Base-by-base conservation (phyloP, 1,284 basidiomycete genomes). In the Hemileia vastatrix region DNA sequence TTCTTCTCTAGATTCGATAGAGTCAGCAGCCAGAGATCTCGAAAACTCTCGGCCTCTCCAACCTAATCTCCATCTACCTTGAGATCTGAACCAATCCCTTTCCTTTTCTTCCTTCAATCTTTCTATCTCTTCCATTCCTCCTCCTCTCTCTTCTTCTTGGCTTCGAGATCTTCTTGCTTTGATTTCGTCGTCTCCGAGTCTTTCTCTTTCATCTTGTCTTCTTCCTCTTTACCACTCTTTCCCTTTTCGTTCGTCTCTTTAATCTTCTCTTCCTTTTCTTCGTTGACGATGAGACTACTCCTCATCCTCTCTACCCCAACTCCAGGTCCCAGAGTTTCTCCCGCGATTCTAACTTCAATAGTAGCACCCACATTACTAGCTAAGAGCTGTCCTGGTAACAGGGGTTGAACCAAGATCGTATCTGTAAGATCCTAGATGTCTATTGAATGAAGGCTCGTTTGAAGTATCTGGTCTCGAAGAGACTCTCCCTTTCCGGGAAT, bases 41-140 rank as follows among this genome's bases (percentile, higher is more conserved):
- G 70, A 68, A 45, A 71, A 69, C 62, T 75, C 72, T 33, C 66
- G 62, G 11, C 72, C 73, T 4, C 72, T 60, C 72, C 73, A 74
- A 18, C 73, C 73, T 3, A 74, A 60, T 53, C 65, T 70, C 71
- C 71, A 72, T 18, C 64, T 40, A 40, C 36, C 36, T 40, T 40
- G 8, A 15, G 36, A 40, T 40, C 36, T 40, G 15, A 40, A 40
- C 36, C 36, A 40, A 50, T 24, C 23, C n/a, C 23, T 50, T 32
- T 50, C 48, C 13, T 24, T 32, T 15, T 32, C 23, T 24, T 24
- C 23, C n/a, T 50, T 50, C 48, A 24, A 24, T n/a, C n/a, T n/a
- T n/a, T n/a, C n/a, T n/a, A n/a, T n/a, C n/a, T n/a, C n/a, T n/a
- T n/a, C n/a, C n/a, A n/a, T n/a, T n/a, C n/a, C n/a, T n/a, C n/a